Evolutionary conservation across 2,329 filamentous ascomycete species (phyloP).

Genomic region (Phaeoacremonium minimum): DNA sequence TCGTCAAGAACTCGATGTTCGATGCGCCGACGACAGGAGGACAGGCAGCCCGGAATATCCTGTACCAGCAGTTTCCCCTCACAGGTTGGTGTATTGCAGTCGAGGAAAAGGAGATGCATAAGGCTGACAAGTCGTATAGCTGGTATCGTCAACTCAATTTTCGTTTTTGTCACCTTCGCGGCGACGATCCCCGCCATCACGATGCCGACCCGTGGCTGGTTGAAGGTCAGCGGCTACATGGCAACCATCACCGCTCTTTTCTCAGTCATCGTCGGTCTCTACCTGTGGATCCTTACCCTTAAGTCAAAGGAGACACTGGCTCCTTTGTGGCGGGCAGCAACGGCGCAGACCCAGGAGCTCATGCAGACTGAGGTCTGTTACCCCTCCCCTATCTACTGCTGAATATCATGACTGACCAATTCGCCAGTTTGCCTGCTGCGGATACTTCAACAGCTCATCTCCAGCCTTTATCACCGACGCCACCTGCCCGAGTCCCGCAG

Average conservation of each 20-base stretch:
- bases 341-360: slow-evolving; percentile 55
- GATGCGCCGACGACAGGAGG: slow-evolving; percentile 37
- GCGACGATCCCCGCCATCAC: slow-evolving; percentile 68
- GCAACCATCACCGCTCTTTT: slow-evolving; percentile 58
- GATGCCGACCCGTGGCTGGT: slow-evolving; percentile 62
- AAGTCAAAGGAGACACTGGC: slow-evolving; percentile 59
- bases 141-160: slow-evolving; percentile 66
- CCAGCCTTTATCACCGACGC: slow-evolving; percentile 68
- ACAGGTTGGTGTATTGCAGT: slow-evolving; percentile 30
- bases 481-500: slow-evolving; percentile 65
- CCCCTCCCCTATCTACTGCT: not conserved
- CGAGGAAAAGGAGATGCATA: too few species aligned
- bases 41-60: slow-evolving; percentile 44
- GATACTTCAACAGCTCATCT: slow-evolving; percentile 68
- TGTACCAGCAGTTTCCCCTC: slow-evolving; percentile 51
- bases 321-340: slow-evolving; percentile 56
- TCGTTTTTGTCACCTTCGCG: slow-evolving; percentile 68
- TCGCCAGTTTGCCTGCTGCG: slow-evolving; percentile 71
- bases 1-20: slow-evolving; percentile 42
- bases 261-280: slow-evolving; percentile 61
- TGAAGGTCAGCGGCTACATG: slow-evolving; percentile 66
- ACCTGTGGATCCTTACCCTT: slow-evolving; percentile 71
- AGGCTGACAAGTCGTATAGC: slow-evolving; percentile 45
- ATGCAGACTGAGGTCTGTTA: slow-evolving; percentile 63
- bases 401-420: slow-evolving; percentile 15